phyloP scores from a whole-genome alignment of 441 rosid genomes.

The Adansonia madagascariensis region DNA sequence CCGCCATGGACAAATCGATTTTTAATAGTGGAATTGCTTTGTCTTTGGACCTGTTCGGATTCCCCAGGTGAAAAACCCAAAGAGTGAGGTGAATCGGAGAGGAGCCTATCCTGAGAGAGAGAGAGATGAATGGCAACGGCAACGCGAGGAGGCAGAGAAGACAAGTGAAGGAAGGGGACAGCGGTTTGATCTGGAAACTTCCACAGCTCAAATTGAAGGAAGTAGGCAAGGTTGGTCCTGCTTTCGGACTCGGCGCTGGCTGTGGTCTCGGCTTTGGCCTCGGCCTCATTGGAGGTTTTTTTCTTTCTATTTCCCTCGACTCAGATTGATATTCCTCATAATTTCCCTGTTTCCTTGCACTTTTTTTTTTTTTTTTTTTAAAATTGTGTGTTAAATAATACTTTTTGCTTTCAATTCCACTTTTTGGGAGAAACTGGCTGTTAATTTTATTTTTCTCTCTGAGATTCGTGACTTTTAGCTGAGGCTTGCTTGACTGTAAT shows the following conservation, averaged over 20 bases:
- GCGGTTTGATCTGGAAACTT: constrained; percentile 81
- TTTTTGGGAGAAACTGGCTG: too few species aligned
- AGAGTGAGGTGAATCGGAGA: too few species aligned
- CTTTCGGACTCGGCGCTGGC: constrained; percentile 80
- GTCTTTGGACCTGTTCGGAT: too few species aligned
- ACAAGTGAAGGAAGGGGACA: constrained; percentile 39
- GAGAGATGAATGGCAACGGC: constrained; percentile 30
- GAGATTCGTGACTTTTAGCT: too few species aligned
- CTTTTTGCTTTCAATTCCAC: too few species aligned
- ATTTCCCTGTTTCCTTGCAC: background rate
- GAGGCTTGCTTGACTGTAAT: too few species aligned
- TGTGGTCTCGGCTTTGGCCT: constrained; percentile 84
- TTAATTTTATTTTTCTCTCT: too few species aligned
- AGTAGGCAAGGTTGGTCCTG: constrained; percentile 77
- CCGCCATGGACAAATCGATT: too few species aligned
- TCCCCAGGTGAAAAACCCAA: too few species aligned
- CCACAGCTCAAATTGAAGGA: constrained; percentile 65
- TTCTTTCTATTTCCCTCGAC: background rate
- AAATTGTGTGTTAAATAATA: too few species aligned
- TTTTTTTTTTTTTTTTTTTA: too few species aligned
- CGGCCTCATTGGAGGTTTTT: constrained; percentile 51
- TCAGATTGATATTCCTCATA: background rate
- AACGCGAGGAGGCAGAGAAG: constrained; percentile 24
- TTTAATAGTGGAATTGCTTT: too few species aligned
- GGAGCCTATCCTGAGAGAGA: background rate